Base-by-base conservation (phyloP, 2,329 filamentous ascomycete species). In the Aspergillus vadensis region DNA sequence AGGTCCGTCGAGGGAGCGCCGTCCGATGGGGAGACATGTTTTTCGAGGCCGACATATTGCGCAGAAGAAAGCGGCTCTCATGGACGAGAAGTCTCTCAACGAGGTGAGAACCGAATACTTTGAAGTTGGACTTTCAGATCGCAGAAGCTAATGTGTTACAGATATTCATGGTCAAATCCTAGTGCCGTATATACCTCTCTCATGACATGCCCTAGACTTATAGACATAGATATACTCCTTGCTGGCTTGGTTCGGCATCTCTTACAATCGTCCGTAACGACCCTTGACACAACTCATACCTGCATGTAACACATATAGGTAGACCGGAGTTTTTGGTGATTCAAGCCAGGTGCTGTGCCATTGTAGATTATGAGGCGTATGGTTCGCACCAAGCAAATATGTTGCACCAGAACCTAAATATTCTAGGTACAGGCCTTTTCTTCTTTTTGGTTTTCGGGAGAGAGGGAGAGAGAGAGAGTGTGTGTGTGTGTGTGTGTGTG, bases 11-110 rank as follows among this genome's bases (percentile, higher is more conserved):
- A 79, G 74, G 77, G 76, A 74, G 78, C 82, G 63, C 44, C 70
- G 67, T 38, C 76, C 77, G 19, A 81, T 83, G 25, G 86, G 84
- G 52, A 85, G 92, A 65, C 91, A 93, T 73, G 85, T 90, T 57
- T 86, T 93, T 50, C 83, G 94, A 64, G 87, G 91, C 67, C 85
- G 91, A 62, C 91, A 93, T 76, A 97, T 98, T 70, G 89, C 89
- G 59, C 91, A 95, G 69, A 98, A 98, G 81, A 88, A 87, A 69
- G 86, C 89, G 80, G 92, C 93, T 2, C 85, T 92, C 60, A 85
- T 92, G 80, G 91, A 97, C 75, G 84, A 88, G 52, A 87, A 89
- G 71, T 91, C 92, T 14, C 78, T 98, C 71, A 94, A 93, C 74
- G 92, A 97, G 87, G 91, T 93, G 79, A 75, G 48, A 21, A 8